Percentiles rank a stretch among this genome's conserved stretches.
These are phyloP conservation scores for Moesziomyces parantarcticus DNA, from an alignment of 1,284 basidiomycete genomes.

Conservation along the genomic window DNA sequence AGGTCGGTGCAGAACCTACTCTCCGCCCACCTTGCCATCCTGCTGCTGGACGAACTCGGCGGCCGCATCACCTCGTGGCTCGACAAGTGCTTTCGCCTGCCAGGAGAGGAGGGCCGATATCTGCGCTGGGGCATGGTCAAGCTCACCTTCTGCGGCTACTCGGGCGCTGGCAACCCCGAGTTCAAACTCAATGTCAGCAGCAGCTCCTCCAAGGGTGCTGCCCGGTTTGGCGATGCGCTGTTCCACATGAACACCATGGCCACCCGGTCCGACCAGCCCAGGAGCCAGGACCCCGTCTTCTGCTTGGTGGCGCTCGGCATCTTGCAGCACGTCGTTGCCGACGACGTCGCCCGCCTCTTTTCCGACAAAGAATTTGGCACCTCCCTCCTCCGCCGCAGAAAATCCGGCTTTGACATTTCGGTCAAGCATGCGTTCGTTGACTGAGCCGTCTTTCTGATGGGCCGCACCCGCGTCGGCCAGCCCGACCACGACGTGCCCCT, in stretches of 20 bases:
- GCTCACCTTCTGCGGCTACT: constrained; percentile 6
- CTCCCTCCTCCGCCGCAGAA: not conserved
- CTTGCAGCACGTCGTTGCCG: not conserved
- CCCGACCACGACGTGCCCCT: no score
- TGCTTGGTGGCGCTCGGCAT: constrained; percentile 1
- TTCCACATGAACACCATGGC: constrained; percentile 6
- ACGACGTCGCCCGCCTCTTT: not conserved
- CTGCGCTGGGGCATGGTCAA: constrained; percentile 7
- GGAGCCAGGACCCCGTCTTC: constrained; percentile 2
- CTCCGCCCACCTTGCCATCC: constrained; percentile 4
- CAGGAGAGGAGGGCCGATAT: not conserved
- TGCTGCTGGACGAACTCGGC: constrained; percentile 1
- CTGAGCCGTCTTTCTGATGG: no score
- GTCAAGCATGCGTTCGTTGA: no score
- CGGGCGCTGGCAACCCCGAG: not conserved
- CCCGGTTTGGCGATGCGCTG: not conserved
- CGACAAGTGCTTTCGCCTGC: not conserved
- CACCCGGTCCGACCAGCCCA: not conserved
- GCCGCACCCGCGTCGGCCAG: no score
- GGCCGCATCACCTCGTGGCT: constrained; percentile 6
- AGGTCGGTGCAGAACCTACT: constrained; percentile 1
- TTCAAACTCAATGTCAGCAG: constrained; percentile 3
- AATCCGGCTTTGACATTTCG: no score
- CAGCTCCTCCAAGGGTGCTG: not conserved
- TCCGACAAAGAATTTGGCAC: not conserved